A percentile compares a stretch with the other conserved stretches of the same genome.
Conservation (phyloP, 2,329 filamentous ascomycete genomes). For the Plenodomus biglobosus region DNA sequence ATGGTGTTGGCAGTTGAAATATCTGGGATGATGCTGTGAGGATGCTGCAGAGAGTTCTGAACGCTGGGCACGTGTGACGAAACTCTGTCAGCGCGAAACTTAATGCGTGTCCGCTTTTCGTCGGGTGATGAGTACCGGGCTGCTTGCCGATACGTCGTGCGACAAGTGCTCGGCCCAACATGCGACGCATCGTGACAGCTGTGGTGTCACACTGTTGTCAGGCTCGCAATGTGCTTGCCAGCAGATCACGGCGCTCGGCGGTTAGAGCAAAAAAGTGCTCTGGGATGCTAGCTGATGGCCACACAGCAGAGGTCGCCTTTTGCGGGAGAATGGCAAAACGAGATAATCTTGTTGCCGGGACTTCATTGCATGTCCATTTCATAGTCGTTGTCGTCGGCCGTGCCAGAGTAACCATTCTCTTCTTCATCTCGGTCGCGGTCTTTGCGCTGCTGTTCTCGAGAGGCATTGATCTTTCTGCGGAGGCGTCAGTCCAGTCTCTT, state of each 20-base stretch:
- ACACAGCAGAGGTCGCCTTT: background rate
- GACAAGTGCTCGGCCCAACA: background rate
- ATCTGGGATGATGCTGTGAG: background rate
- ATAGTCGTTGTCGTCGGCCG: slow-evolving; percentile 62
- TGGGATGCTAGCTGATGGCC: background rate
- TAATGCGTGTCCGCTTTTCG: background rate
- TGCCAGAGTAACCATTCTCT: slow-evolving; percentile 56
- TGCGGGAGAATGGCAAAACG: background rate
- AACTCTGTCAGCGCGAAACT: too few relatives aligned
- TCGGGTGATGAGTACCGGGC: background rate
- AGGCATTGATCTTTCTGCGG: slow-evolving; percentile 73
- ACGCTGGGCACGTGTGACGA: background rate
- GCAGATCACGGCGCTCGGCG: background rate
- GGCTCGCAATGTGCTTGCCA: background rate
- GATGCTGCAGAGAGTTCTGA: background rate
- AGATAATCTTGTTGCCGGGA: background rate
- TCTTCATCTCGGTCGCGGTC: slow-evolving; percentile 74
- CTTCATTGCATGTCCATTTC: slow-evolving; percentile 44
- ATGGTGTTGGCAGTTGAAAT: background rate
- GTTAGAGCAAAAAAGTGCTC: background rate
- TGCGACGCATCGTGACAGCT: background rate
- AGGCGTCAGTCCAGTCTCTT: slow-evolving; percentile 7
- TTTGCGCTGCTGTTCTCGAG: slow-evolving; percentile 72
- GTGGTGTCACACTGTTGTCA: background rate
- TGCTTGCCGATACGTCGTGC: background rate